Evolutionary conservation across 176 grass and related monocot species (phyloP).

Genomic region (Carex scoparia): DNA sequence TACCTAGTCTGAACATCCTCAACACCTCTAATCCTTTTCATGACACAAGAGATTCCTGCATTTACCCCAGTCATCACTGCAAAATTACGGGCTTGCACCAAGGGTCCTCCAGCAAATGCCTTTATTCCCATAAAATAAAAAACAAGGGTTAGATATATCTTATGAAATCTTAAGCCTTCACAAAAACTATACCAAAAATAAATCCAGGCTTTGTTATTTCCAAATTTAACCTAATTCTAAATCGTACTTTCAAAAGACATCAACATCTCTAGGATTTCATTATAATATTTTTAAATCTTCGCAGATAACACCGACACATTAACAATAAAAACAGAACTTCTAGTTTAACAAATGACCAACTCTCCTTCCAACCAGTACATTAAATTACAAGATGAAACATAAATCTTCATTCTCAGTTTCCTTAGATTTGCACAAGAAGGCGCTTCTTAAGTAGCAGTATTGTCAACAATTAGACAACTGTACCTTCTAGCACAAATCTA

Average conservation of each 20-base stretch:
- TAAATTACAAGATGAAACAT: not conserved
- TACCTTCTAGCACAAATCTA: not conserved
- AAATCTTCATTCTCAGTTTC: not conserved
- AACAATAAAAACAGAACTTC: not conserved
- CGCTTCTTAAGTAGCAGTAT: not conserved
- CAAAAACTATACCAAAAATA: not conserved
- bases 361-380: not conserved
- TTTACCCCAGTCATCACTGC: slow-evolving; percentile 96
- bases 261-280: not conserved
- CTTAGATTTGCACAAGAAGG: not conserved
- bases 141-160: not conserved
- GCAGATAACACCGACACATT: not conserved
- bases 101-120: slow-evolving; percentile 88
- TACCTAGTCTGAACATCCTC: slow-evolving; percentile 94
- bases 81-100: slow-evolving; percentile 96
- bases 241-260: not conserved
- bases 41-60: slow-evolving; percentile 87
- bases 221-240: slow-evolving; percentile 11
- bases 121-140: not conserved
- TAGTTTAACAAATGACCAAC: not conserved
- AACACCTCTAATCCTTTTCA: slow-evolving; percentile 90
- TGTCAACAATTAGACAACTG: not conserved
- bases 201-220: not conserved
- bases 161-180: not conserved
- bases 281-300: not conserved